Base-by-base conservation (phyloP, 2,329 filamentous ascomycete genomes). In the Fragosphaeria purpurea region DNA sequence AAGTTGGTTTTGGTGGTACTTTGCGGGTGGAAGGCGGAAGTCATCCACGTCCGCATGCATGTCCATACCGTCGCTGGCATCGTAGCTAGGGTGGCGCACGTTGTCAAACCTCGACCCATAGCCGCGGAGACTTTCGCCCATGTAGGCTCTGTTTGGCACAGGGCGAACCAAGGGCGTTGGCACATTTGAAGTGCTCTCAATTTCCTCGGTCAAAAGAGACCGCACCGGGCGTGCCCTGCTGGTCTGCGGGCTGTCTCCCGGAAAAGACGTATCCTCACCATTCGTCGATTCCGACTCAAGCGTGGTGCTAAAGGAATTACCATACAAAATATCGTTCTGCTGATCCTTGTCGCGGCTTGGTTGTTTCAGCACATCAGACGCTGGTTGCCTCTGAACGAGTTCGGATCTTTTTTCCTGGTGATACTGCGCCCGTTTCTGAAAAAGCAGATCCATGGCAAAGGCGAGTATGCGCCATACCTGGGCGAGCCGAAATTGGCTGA, bases 401-500 rank as follows among this genome's bases (percentile, higher is more conserved):
- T 44, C 48, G 1, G 74, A 63, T 1, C 79, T 70, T 30, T 63
- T 59, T 47, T 80, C 70, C 0, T 78, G 67, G 57, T 84, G 80
- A 53, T 77, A 79, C 42, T 77, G 71, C 1, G 75, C 78, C 33
- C 80, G 70, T 34, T 73, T 70, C 12, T 66, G 67, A 2, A 84
- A 67, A 1, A 84, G 66, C 10, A 81, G 62, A 22, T 68, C 65
- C 56, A 80, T 73, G 8, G 74, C 75, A 58, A 77, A 82, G 0
- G 74, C 73, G 22, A 84, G 60, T 10, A 83, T 70, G 34, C 79
- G 74, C 80, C 80, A 84, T 1, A 79, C 81, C 59, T 84, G 80
- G 5, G 80, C 77, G 0, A 84, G 68, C 1, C 80, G 72, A 59
- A 77, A 83, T 45, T 78, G 68, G 35, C 72, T 73, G 22, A 75